phyloP scores from a whole-genome alignment of 2,329 filamentous ascomycete species.

The Neonectria ditissima region DNA sequence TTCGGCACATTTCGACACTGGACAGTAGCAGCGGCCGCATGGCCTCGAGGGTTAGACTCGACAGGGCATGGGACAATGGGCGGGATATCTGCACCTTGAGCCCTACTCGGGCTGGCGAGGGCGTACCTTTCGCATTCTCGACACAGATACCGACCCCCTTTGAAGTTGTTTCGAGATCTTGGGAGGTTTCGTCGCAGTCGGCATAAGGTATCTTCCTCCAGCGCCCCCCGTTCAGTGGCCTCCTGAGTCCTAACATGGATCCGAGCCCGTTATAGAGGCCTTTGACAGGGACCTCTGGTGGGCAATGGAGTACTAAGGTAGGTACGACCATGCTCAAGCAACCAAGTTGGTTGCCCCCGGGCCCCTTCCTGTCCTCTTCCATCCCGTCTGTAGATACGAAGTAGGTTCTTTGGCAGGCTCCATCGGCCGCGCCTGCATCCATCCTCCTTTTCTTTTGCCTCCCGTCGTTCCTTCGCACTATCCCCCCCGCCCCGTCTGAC shows the following conservation, averaged over 20 bases:
- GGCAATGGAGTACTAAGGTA: neutral
- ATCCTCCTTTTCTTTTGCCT: slow-evolving; percentile 1
- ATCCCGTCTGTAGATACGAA: too few relatives aligned
- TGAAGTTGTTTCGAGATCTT: neutral
- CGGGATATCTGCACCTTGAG: neutral
- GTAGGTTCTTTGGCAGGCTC: slow-evolving; percentile 6
- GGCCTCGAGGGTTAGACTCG: slow-evolving; percentile 5
- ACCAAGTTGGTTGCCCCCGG: slow-evolving; percentile 10
- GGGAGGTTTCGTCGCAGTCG: neutral
- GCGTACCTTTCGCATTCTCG: slow-evolving; percentile 1
- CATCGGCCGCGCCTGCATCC: slow-evolving; percentile 18
- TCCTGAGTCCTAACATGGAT: slow-evolving; percentile 10
- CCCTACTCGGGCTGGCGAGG: neutral
- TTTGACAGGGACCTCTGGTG: slow-evolving; percentile 12
- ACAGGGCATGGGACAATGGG: neutral
- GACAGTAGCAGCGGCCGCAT: slow-evolving; percentile 26
- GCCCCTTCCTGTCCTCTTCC: slow-evolving; percentile 4
- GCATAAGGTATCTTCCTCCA: neutral
- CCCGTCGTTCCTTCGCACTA: slow-evolving; percentile 14
- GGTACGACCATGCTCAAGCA: slow-evolving; percentile 9
- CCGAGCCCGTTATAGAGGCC: slow-evolving; percentile 20
- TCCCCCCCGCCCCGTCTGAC: neutral
- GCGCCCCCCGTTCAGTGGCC: slow-evolving; percentile 1
- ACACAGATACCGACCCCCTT: neutral
- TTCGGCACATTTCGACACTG: slow-evolving; percentile 29